These are phyloP conservation scores for Colletotrichum sublineola DNA, from an alignment of 2,329 filamentous ascomycete species.

Conservation along the genomic window DNA sequence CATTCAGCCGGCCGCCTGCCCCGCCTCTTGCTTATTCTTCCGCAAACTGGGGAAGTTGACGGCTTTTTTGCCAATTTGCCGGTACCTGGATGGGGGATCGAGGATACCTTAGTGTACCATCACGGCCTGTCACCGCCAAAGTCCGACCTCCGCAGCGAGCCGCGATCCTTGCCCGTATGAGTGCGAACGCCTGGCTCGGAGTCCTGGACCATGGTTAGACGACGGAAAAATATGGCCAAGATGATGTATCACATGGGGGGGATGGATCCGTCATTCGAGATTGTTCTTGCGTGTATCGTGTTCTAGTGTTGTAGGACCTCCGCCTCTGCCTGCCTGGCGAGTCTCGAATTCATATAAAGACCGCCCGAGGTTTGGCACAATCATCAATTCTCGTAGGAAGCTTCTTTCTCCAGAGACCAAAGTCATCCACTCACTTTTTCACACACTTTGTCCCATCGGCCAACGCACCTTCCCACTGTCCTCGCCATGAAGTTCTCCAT, in stretches of 20 bases:
- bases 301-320: neutral
- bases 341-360: conserved; percentile 2
- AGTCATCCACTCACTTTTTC: neutral
- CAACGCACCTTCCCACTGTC: neutral
- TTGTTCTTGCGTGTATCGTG: neutral
- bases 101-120: neutral
- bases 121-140: conserved; percentile 1
- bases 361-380: neutral
- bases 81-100: neutral
- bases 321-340: neutral
- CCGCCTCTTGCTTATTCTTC: conserved; percentile 7
- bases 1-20: conserved; percentile 14
- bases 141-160: neutral
- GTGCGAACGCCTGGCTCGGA: neutral
- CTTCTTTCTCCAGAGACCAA: neutral
- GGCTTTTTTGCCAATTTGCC: neutral
- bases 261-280: neutral
- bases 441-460: neutral
- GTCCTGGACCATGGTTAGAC: neutral
- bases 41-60: neutral
- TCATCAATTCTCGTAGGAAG: neutral
- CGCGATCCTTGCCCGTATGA: too few species aligned
- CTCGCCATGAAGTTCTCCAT: conserved; percentile 45
- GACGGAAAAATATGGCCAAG: neutral
- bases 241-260: neutral